These are phyloP conservation scores for Candida khao-thaluensis DNA, from an alignment of 805 yeast genomes.

Conservation along the genomic window DNA sequence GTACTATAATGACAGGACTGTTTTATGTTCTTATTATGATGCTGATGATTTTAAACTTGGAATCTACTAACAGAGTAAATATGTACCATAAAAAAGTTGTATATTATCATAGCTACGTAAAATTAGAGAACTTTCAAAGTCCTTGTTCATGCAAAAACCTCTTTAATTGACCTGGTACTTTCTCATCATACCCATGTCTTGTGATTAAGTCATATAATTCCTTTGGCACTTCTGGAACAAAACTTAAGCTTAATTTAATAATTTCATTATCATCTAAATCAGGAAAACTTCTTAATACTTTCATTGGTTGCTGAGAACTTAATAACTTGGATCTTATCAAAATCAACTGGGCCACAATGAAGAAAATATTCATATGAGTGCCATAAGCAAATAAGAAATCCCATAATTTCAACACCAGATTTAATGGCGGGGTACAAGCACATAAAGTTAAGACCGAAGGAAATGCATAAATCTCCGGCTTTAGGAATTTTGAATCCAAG, in stretches of 20 bases:
- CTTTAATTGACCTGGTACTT: slow-evolving; percentile 37
- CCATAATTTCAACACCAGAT: slow-evolving; percentile 77
- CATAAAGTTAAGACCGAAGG: slow-evolving; percentile 80
- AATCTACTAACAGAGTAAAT: slow-evolving; percentile 18
- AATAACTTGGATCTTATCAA: slow-evolving; percentile 65
- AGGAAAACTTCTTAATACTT: slow-evolving; percentile 70
- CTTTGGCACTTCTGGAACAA: slow-evolving; percentile 71
- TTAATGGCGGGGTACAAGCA: slow-evolving; percentile 84
- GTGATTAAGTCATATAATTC: slow-evolving; percentile 59
- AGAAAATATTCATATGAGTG: slow-evolving; percentile 78
- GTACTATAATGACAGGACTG: slow-evolving; percentile 63
- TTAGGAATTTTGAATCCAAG: slow-evolving; percentile 61
- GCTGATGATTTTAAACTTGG: slow-evolving; percentile 56
- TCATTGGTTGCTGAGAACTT: slow-evolving; percentile 67
- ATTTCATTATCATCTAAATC: slow-evolving; percentile 67
- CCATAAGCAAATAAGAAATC: slow-evolving; percentile 91
- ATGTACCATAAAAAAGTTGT: not conserved
- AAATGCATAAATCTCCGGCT: slow-evolving; percentile 85
- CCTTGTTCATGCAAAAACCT: slow-evolving; percentile 10
- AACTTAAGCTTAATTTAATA: slow-evolving; percentile 75
- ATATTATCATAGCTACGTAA: not conserved
- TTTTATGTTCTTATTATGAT: slow-evolving; percentile 61
- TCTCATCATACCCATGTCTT: slow-evolving; percentile 60
- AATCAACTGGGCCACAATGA: slow-evolving; percentile 79
- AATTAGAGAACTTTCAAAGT: not conserved